Base-by-base conservation (phyloP, 108 stramenopile genomes). In the Nitzschia palea region DNA sequence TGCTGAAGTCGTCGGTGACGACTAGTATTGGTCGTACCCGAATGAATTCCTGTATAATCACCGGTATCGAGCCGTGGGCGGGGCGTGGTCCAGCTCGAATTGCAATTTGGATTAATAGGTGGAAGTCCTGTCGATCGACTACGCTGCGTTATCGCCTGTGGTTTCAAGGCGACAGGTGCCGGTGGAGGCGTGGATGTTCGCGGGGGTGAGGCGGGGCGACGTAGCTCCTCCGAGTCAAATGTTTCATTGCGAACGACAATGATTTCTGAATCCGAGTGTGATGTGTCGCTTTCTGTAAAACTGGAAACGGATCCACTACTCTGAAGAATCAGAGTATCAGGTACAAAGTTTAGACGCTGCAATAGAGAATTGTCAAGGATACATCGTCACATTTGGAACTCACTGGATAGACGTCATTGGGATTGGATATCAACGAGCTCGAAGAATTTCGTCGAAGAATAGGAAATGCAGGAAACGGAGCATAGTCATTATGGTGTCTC, bases 241-340 rank as follows among this genome's bases (percentile, higher is more conserved):
- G 62, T 20, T 20, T 47, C 23, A 29, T 22, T 50, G 1, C 44
- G 33, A 20, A 2, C 59, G n/a, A 56, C 55, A 17, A 14, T 14
- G 0, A 9, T 42, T 27, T 31, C 29, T 29, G 62, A 61, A 27
- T 61, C 40, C 20, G 60, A 42, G 0, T 18, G 20, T 29, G 62
- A 48, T 10, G 62, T 30, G 29, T 63, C 62, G 47, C 62, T 65
- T 4, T 65, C 65, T 26, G 65, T 65, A 34, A 65, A 65, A 37
- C 45, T 48, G 12, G 65, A 65, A 3, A 65, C 22, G 2, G 52
- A 65, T 40, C 65, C 65, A 25, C 45, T 34, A 35, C 33, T 44
- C 65, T 65, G 15, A 26, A 48, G n/a, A n/a, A 55, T 29, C 6
- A 20, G 29, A 31, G 15, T n/a, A n/a, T n/a, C n/a, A n/a, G n/a